Base-by-base conservation (phyloP, 1,284 basidiomycete species). In the Apiotrichum brassicae region DNA sequence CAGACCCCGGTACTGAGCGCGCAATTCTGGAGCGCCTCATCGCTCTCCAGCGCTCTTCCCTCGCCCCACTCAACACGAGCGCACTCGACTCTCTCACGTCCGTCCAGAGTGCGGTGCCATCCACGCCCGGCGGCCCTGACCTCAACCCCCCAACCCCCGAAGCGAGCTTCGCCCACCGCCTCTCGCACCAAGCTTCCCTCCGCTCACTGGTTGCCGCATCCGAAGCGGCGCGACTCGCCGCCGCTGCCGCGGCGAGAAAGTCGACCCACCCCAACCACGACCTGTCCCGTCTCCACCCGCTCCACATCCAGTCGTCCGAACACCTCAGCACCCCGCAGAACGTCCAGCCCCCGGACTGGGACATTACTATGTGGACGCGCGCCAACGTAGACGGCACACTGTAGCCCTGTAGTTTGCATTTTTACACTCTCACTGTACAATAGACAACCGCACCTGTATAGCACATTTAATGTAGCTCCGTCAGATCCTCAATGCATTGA, bases 341-440 rank as follows among this genome's bases (percentile, higher is more conserved):
- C 18, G 26, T 42, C 19, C 26, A 42, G 40, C 40, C 40, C 18
- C 40, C 40, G 18, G 40, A 42, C 40, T 32, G 40, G 40, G 40
- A 32, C 26, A 26, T 42, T 18, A 25, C 24, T 19, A 30, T 42
- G 26, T 42, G 40, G 40, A 42, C 40, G 18, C n/a, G 40, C 18
- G 40, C 40, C 26, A 42, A 42, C 18, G 40, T 42, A 25, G 40
- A 42, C n/a, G 40, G 40, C 26, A 42, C 26, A 6, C 40, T 42
- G 18, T 42, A 42, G n/a, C n/a, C n/a, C n/a, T n/a, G n/a, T n/a
- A n/a, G n/a, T n/a, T n/a, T n/a, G n/a, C n/a, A n/a, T n/a, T n/a
- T n/a, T n/a, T n/a, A n/a, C n/a, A n/a, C n/a, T n/a, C n/a, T 30
- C 28, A 30, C 28, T 30, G 28, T 30, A 30, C 11, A 30, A 30